Base-by-base conservation (phyloP, 495 filamentous ascomycete genomes). In the Cercophora sp. region DNA sequence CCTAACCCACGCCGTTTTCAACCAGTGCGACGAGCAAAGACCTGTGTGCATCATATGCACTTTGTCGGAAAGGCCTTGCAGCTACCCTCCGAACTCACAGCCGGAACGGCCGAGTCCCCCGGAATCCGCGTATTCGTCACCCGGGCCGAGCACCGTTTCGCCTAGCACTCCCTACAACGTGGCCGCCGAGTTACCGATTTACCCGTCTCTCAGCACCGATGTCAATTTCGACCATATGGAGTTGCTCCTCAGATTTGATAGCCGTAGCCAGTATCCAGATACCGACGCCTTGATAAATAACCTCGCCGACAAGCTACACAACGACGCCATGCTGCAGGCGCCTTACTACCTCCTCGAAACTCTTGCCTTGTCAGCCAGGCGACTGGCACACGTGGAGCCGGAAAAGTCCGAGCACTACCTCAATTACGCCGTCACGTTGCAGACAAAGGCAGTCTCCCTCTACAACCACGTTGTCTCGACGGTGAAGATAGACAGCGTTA, bases 201-300 rank as follows among this genome's bases (percentile, higher is more conserved):
- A 23, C 15, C 11, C 13, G 9, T 13, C 24, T 20, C 10, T 37
- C 10, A 19, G 40, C 13, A 57, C 59, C 6, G 48, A 57, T 10
- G 51, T 70, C 43, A 72, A 72, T 51, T 18, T 69, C 18, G 51
- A 45, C 25, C 69, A 72, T 51, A 69, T 72, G 66, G 66, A 69
- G 31, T 49, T 72, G 16, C 52, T 72, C 15, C 52, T 72, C 39
- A 61, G 65, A 44, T 58, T 65, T 50, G 57, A 52, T 16, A 37
- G 63, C 35, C 46, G 56, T 20, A 45, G 64, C 18, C 57, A 62
- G 20, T 56, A 60, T 8, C 66, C 63, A 13, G 60, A 65, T 27
- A 44, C 68, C 25, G 54, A 61, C 40, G 47, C 56, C 13, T 40
- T 52, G 22, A 31, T 59, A 39, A 46, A 54, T 24, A 47, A 64